A percentile compares a stretch with the other conserved stretches of the same genome.
Conservation (phyloP, 2,329 filamentous ascomycete species). For the Fusarium pseudonygamai region DNA sequence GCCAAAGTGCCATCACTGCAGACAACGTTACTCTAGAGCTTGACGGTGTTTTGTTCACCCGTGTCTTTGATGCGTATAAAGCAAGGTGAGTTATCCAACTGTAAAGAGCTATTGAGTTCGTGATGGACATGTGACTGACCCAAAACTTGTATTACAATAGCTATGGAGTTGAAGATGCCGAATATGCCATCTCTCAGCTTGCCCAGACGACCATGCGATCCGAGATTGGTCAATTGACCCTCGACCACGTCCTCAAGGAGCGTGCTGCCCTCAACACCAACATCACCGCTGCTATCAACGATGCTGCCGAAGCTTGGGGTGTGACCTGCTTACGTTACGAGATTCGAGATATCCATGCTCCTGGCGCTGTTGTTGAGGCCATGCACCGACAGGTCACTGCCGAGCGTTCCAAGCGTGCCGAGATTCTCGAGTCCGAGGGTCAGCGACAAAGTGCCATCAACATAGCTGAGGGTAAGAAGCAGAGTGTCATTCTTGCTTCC, state of each 20-base stretch:
- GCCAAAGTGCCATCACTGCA: conserved; percentile 96
- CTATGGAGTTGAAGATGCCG: conserved; percentile 97
- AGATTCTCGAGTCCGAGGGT: conserved; percentile 97
- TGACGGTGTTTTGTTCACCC: conserved; percentile 93
- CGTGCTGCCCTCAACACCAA: conserved; percentile 95
- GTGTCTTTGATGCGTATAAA: conserved; percentile 98
- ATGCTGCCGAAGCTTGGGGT: conserved; percentile 96
- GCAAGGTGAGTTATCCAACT: conserved; percentile 72
- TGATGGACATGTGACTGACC: conserved; percentile 8
- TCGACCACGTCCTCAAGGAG: conserved; percentile 98
- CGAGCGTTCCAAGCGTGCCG: conserved; percentile 95
- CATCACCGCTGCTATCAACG: conserved; percentile 98
- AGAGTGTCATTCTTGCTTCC: conserved; percentile 94
- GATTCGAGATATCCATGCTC: conserved; percentile 97
- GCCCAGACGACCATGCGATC: conserved; percentile 99
- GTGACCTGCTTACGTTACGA: conserved; percentile 97
- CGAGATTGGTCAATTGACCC: conserved; percentile 94
- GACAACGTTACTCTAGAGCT: conserved; percentile 98
- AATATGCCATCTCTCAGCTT: conserved; percentile 97
- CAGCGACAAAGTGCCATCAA: conserved; percentile 98
- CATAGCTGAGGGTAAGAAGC: conserved; percentile 96
- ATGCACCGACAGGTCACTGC: conserved; percentile 99
- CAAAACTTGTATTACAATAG: conserved; percentile 55
- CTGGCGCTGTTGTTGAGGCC: conserved; percentile 89
- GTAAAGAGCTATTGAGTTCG: neutral